These are phyloP conservation scores for Candida tammaniensis DNA, from an alignment of 805 yeast species.

Conservation along the genomic window DNA sequence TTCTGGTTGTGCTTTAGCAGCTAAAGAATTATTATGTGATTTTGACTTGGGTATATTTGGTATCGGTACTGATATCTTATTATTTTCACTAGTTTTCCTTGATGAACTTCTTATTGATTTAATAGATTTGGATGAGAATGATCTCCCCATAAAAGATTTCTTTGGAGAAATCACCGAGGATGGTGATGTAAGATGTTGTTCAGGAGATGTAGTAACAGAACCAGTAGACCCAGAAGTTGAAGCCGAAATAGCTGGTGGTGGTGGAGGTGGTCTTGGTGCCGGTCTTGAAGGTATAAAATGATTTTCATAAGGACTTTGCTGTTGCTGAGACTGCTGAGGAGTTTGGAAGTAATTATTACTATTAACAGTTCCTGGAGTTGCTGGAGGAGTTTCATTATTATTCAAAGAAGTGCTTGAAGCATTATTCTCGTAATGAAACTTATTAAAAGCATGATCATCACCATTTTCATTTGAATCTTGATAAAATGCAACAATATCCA, in stretches of 20 bases:
- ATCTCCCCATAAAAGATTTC: constrained; percentile 27
- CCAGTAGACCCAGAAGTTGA: too few species aligned
- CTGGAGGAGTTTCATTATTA: constrained; percentile 27
- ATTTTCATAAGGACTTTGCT: constrained; percentile 21
- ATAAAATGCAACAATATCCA: constrained; percentile 85
- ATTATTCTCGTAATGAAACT: constrained; percentile 31
- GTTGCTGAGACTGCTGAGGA: constrained; percentile 7
- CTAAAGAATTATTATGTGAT: constrained; percentile 38
- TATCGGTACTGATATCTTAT: constrained; percentile 13
- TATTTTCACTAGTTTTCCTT: constrained; percentile 18
- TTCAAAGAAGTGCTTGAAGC: constrained; percentile 23
- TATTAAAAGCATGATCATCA: constrained; percentile 43
- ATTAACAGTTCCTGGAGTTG: constrained; percentile 20
- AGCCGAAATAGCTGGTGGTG: constrained; percentile 12
- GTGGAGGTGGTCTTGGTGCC: constrained; percentile 58
- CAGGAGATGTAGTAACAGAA: too few species aligned
- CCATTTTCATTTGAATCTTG: constrained; percentile 49
- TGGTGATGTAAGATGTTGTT: constrained; percentile 6
- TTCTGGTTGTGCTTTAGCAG: constrained; percentile 21
- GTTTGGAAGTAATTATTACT: background rate
- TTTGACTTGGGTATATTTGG: constrained; percentile 37
- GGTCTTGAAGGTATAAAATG: constrained; percentile 66
- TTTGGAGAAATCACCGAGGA: constrained; percentile 9
- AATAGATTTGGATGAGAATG: constrained; percentile 37
- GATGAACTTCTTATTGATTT: constrained; percentile 26